Conservation (phyloP, 2,329 filamentous ascomycete species). For the Trichoderma atroviride region DNA sequence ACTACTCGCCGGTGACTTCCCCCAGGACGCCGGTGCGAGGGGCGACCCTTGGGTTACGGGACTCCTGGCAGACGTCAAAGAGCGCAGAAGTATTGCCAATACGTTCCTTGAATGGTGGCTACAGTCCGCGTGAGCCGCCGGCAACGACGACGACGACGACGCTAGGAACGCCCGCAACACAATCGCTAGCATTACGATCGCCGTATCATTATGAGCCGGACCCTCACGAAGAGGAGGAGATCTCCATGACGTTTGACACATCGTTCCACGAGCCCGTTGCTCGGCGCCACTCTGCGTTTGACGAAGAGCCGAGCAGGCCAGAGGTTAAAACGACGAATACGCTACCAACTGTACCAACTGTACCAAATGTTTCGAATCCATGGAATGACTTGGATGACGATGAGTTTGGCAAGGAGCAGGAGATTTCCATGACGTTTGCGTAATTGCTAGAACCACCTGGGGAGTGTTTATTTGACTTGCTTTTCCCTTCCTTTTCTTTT, state of each 20-base stretch:
- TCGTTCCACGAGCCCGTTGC: conserved; percentile 47
- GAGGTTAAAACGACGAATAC: conserved; percentile 48
- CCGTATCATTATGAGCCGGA: conserved; percentile 36
- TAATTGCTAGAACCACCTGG: conserved; percentile 40
- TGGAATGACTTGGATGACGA: conserved; percentile 72
- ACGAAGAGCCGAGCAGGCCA: conserved; percentile 36
- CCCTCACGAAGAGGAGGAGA: conserved; percentile 56
- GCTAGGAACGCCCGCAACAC: neutral
- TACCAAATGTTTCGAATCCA: conserved; percentile 55
- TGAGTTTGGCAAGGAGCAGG: conserved; percentile 71
- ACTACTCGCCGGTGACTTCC: conserved; percentile 48
- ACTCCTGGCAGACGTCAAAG: conserved; percentile 48
- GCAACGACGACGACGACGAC: neutral
- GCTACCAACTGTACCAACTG: conserved; percentile 52
- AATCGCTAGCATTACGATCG: neutral
- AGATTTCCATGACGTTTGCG: conserved; percentile 82
- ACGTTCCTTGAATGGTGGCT: conserved; percentile 34
- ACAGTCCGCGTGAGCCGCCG: conserved; percentile 12
- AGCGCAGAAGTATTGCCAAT: conserved; percentile 47
- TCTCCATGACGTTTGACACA: conserved; percentile 75
- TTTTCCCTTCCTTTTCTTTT: neutral
- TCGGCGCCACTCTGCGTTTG: conserved; percentile 3
- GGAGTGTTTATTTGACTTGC: neutral
- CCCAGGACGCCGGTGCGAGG: conserved; percentile 32
- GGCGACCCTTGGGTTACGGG: conserved; percentile 30